Evolutionary conservation across 1,284 basidiomycete genomes (phyloP), one percentile per base, ranked within the genome.

Genomic region (Apiotrichum veenhuisii): DNA sequence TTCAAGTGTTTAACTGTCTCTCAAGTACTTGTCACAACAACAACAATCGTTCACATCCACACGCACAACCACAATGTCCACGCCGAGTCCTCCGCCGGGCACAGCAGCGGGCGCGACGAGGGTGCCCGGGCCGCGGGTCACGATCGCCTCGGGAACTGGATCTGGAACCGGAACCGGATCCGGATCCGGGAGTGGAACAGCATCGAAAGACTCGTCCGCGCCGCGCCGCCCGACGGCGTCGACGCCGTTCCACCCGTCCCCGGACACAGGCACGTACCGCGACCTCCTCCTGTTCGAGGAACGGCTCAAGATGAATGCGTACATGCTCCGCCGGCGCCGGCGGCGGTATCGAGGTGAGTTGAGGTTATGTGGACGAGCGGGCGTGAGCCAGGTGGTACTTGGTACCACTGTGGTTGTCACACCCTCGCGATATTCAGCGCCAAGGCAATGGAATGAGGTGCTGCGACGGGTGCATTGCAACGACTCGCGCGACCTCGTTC

Each of bases 241-340:
- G 5, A 62, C 67, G 10, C 71, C 82, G 5, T 85, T 82, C 66
- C 78, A 82, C 63, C 88, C 89, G 0, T 75, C 84, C 14, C 82
- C 84, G 61, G 88, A 91, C 72, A 80, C 81, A 48, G 80, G 85
- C 18, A 93, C 91, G 0, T 92, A 89, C 73, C 82, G 89, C 46
- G 95, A 98, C 74, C 80, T 98, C 27, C 82, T 98, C 38, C 80
- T 93, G 50, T 98, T 98, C 64, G 95, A 98, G 78, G 94, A 98
- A 76, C 82, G 96, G 18, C 84, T 98, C 54, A 98, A 98, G 78
- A 89, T 88, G 50, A 98, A 91, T 73, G 91, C 91, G 4, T 84
- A 87, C 12, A 84, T 83, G 60, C 80, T 98, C 20, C 86, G 89
- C 69, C 82, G 84, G 45, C 82, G 94, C 59, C 90, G 93, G 74